These are phyloP conservation scores for Penicillium sclerotiorum DNA, from an alignment of 2,329 filamentous ascomycete species.

Conservation along the genomic window DNA sequence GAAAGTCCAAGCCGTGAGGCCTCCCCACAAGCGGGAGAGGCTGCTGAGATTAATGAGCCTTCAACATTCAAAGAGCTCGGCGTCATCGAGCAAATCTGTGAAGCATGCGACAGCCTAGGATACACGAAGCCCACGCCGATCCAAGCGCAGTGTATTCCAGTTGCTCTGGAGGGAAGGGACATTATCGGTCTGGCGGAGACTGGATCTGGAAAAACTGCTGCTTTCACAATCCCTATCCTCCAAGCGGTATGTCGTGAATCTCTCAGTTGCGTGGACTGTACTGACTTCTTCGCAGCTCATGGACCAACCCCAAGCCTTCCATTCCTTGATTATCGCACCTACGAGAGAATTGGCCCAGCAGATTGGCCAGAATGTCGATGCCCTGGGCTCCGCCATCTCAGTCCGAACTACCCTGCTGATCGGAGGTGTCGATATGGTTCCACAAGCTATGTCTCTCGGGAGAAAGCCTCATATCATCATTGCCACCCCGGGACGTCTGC, in stretches of 20 bases:
- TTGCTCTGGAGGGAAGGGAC: constrained; percentile 77
- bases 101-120: constrained; percentile 79
- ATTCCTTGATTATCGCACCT: constrained; percentile 86
- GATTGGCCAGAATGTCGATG: constrained; percentile 85
- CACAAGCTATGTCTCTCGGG: constrained; percentile 86
- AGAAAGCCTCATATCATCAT: constrained; percentile 95
- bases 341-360: constrained; percentile 93
- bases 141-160: constrained; percentile 80
- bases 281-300: too few species aligned
- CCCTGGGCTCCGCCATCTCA: constrained; percentile 77
- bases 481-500: constrained; percentile 82
- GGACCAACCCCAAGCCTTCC: constrained; percentile 81
- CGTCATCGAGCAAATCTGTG: constrained; percentile 82
- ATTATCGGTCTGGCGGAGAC: constrained; percentile 94
- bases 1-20: too few species aligned
- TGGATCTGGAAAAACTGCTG: constrained; percentile 92
- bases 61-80: constrained; percentile 61
- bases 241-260: too few species aligned
- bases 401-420: constrained; percentile 84
- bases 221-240: constrained; percentile 90
- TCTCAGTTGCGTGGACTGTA: too few species aligned
- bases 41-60: too few species aligned
- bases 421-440: constrained; percentile 93
- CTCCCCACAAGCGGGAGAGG: too few species aligned
- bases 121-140: constrained; percentile 90